A percentile compares a stretch with the other conserved stretches of the same genome.
Conservation (phyloP, 306 rosid genomes). For the Corylus heterophylla region DNA sequence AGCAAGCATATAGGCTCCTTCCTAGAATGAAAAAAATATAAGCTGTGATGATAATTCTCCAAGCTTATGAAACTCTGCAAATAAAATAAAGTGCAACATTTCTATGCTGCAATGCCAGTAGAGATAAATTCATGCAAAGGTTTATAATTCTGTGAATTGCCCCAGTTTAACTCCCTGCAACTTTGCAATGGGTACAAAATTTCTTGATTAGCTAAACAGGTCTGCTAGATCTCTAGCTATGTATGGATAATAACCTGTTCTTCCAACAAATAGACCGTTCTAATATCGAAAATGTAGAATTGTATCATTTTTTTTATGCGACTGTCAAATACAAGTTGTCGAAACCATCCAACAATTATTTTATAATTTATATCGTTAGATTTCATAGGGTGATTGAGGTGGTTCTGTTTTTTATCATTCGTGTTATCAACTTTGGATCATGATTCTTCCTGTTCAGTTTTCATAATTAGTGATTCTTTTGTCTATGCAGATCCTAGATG, state of each 20-base stretch:
- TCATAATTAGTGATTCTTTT: conserved; percentile 22
- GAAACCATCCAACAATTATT: background rate
- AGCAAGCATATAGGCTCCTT: background rate
- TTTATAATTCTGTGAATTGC: too few species aligned
- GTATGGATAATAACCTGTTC: background rate
- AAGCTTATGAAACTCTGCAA: background rate
- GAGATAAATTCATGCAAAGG: background rate
- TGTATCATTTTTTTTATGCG: background rate
- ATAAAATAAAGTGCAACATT: background rate
- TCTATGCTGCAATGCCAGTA: background rate
- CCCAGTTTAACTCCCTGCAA: background rate
- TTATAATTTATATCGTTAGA: background rate
- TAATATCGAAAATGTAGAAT: background rate
- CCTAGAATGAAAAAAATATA: background rate
- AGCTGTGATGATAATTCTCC: background rate
- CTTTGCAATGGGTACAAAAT: background rate
- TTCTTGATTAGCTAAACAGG: background rate
- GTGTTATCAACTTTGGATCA: background rate
- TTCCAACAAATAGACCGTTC: background rate
- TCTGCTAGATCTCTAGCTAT: background rate
- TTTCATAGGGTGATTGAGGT: conserved; percentile 1
- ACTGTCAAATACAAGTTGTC: background rate
- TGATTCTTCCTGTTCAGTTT: conserved; percentile 24
- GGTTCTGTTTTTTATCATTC: conserved; percentile 13
- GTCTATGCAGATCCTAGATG: conserved; percentile 81